Percentiles rank a stretch among this genome's conserved stretches.
Evolutionary conservation across 2,329 filamentous ascomycete genomes (phyloP).

Genomic region (Leptographium lundbergii): DNA sequence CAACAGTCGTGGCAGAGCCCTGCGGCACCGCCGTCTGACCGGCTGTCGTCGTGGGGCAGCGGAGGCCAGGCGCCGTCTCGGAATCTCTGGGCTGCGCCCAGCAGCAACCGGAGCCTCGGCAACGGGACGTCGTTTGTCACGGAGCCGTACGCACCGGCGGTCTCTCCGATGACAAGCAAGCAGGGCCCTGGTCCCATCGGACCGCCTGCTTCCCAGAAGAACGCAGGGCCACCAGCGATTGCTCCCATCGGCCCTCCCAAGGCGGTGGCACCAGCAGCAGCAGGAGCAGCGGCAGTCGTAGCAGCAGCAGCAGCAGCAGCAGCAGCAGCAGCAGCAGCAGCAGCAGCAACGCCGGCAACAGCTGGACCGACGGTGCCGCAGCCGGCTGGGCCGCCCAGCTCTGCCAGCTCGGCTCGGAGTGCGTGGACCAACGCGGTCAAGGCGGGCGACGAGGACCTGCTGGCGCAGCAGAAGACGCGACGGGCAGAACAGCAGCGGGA

Average conservation of each 20-base stretch:
- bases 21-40: slow-evolving; percentile 27
- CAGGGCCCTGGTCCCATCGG: slow-evolving; percentile 31
- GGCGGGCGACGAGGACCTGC: slow-evolving; percentile 33
- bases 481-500: slow-evolving; percentile 29
- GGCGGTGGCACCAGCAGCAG: not conserved
- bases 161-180: slow-evolving; percentile 19
- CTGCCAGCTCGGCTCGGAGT: slow-evolving; percentile 4
- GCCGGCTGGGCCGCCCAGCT: not conserved
- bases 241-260: slow-evolving; percentile 22
- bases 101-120: slow-evolving; percentile 57
- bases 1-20: slow-evolving; percentile 24
- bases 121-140: slow-evolving; percentile 68
- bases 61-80: slow-evolving; percentile 30
- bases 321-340: not conserved
- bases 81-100: slow-evolving; percentile 67
- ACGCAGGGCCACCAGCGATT: slow-evolving; percentile 18
- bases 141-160: slow-evolving; percentile 22
- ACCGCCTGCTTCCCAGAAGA: slow-evolving; percentile 18
- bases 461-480: slow-evolving; percentile 25
- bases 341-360: not conserved
- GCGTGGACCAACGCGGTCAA: slow-evolving; percentile 28
- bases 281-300: not conserved
- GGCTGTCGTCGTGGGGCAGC: slow-evolving; percentile 37
- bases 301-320: too few species aligned
- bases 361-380: not conserved